Evolutionary conservation across 768 basidiomycete genomes (phyloP), one percentile per base, ranked within the genome.

Genomic region (Gloeopeniophorella convolvens): DNA sequence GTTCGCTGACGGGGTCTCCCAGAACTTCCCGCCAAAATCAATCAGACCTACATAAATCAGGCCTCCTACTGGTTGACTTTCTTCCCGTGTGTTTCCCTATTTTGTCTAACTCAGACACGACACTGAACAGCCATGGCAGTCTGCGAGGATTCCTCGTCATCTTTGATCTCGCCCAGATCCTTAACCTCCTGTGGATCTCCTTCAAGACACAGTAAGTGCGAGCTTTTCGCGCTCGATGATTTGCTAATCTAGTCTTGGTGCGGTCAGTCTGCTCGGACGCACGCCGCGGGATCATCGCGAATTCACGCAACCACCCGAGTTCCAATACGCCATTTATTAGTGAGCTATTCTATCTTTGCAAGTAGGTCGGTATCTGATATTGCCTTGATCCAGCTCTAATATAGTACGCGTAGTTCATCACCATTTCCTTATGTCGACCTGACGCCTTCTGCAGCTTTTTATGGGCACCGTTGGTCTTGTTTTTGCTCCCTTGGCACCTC

Each of bases 111-210:
- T 4, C 20, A 5, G 11, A 37, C 27, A 43, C 36, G 33, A 18
- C 40, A 41, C 26, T 54, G 28, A 12, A 8, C 31, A 23, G 28
- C 26, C 34, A 59, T 42, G 48, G 18, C 57, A 90, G 89, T 6
- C 74, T 98, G 31, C 89, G 95, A 63, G 96, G 94, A 21, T 96
- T 97, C 78, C 77, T 98, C 34, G 86, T 82, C 9, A 73, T 97
- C 48, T 98, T 98, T 63, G 96, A 99, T 65, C 72, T 99, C 28
- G 95, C 96, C 5, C 96, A 99, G 68, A 80, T 98, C 43, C 67
- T 98, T 68, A 96, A 96, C 62, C 74, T 99, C 21, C 59, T 93
- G 30, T 87, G 82, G 79, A 73, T 87, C 34, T 85, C 80, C n/a
- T 73, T 94, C 73, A 85, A 83, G 70, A 92, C 87, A 16, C 79